Evolutionary conservation across 2,329 filamentous ascomycete genomes (phyloP).

Genomic region (Colletotrichum acutatum): DNA sequence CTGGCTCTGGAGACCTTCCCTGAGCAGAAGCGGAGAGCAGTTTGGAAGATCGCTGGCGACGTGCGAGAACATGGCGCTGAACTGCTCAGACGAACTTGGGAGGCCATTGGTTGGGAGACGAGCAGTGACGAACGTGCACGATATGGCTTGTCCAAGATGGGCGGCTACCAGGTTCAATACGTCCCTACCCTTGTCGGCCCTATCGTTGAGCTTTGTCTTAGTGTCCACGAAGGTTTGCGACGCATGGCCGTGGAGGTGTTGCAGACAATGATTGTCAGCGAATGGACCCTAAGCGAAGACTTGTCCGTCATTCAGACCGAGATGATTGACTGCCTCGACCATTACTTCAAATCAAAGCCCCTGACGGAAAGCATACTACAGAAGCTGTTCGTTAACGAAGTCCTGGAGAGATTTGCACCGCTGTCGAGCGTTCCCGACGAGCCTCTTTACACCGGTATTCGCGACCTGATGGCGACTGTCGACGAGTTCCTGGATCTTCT

Average conservation of each 20-base stretch:
- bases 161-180: constrained; percentile 98
- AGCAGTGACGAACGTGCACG: constrained; percentile 79
- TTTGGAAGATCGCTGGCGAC: constrained; percentile 99
- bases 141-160: constrained; percentile 86
- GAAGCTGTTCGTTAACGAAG: constrained; percentile 90
- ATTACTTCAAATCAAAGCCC: constrained; percentile 88
- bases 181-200: constrained; percentile 91
- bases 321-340: constrained; percentile 93
- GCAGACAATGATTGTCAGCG: constrained; percentile 98
- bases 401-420: constrained; percentile 82
- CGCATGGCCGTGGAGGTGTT: constrained; percentile 92
- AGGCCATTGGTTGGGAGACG: constrained; percentile 96
- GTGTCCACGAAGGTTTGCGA: constrained; percentile 91
- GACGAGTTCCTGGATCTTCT: constrained; percentile 93
- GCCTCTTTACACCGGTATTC: constrained; percentile 79
- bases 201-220: constrained; percentile 93
- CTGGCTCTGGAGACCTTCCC: constrained; percentile 95
- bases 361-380: constrained; percentile 90
- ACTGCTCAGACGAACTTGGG: constrained; percentile 86
- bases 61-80: constrained; percentile 92
- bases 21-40: constrained; percentile 93
- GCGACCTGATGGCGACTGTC: constrained; percentile 83
- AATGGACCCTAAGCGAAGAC: constrained; percentile 96
- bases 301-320: constrained; percentile 92
- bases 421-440: constrained; percentile 76